phyloP scores from a whole-genome alignment of 2,329 filamentous ascomycete genomes.

The Nannizzia gypsea region DNA sequence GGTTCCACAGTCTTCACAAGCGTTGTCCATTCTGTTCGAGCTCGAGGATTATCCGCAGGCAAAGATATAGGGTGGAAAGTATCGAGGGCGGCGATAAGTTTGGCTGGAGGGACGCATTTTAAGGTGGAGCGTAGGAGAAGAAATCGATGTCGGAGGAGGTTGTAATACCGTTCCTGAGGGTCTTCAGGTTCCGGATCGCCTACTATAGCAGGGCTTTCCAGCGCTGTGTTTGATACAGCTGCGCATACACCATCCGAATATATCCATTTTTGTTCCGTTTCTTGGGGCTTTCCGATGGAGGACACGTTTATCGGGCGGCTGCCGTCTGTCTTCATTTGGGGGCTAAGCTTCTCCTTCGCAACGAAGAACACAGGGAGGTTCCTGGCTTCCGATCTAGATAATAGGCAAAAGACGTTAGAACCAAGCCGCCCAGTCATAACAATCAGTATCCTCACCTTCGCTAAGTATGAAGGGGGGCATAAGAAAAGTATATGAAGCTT shows the following conservation, averaged over 20 bases:
- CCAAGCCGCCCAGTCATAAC: neutral
- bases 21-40: conserved; percentile 45
- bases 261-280: conserved; percentile 41
- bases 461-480: neutral
- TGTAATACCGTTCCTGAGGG: conserved; percentile 56
- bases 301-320: neutral
- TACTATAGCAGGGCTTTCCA: conserved; percentile 21
- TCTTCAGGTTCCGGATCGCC: conserved; percentile 24
- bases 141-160: conserved; percentile 55
- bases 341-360: conserved; percentile 11
- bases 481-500: neutral
- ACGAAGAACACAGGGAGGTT: conserved; percentile 14
- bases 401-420: neutral
- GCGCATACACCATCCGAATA: conserved; percentile 73
- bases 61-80: conserved; percentile 43
- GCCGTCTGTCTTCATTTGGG: neutral
- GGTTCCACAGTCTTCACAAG: conserved; percentile 34
- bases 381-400: conserved; percentile 16
- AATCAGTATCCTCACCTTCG: neutral
- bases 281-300: neutral
- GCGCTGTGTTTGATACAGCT: conserved; percentile 40
- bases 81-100: conserved; percentile 44
- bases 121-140: conserved; percentile 51
- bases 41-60: conserved; percentile 41
- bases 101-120: conserved; percentile 42